A percentile compares a stretch with the other conserved stretches of the same genome.
These are phyloP conservation scores for Melastoma malabathricum DNA, from an alignment of 345 rosid species.

Conservation along the genomic window DNA sequence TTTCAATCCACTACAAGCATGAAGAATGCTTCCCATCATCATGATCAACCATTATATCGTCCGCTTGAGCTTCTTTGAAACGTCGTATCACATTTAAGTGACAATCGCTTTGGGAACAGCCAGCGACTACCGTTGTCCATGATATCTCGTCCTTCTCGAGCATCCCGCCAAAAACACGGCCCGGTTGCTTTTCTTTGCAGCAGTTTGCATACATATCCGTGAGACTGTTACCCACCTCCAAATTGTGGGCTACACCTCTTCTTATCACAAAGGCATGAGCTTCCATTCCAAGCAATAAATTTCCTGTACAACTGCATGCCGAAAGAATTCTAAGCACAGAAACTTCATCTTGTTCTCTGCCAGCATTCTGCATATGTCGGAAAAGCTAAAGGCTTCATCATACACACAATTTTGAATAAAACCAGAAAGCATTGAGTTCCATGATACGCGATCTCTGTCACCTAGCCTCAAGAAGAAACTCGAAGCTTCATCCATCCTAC, in stretches of 20 bases:
- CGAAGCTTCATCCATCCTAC: slow-evolving; percentile 34
- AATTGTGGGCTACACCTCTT: slow-evolving; percentile 34
- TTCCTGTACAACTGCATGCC: slow-evolving; percentile 49
- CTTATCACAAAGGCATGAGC: slow-evolving; percentile 61
- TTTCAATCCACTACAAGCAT: slow-evolving; percentile 39
- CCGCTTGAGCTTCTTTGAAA: slow-evolving; percentile 33
- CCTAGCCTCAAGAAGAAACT: slow-evolving; percentile 23
- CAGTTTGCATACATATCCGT: slow-evolving; percentile 78
- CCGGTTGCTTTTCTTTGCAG: slow-evolving; percentile 36
- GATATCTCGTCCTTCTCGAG: slow-evolving; percentile 53
- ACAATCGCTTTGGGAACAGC: slow-evolving; percentile 49
- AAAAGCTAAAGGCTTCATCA: slow-evolving; percentile 40
- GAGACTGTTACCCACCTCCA: slow-evolving; percentile 58
- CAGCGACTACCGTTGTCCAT: slow-evolving; percentile 71
- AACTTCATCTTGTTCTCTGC: slow-evolving; percentile 42
- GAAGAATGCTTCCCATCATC: slow-evolving; percentile 71
- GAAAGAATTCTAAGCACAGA: slow-evolving; percentile 32
- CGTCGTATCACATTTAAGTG: slow-evolving; percentile 30
- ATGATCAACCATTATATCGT: slow-evolving; percentile 36
- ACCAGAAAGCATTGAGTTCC: slow-evolving; percentile 59
- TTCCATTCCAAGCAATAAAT: slow-evolving; percentile 57
- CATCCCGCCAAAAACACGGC: slow-evolving; percentile 37
- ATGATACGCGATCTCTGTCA: slow-evolving; percentile 38
- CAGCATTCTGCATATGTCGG: slow-evolving; percentile 28
- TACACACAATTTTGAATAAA: slow-evolving; percentile 46